Base-by-base conservation (phyloP, 768 basidiomycete species). In the Cystofilobasidium ferigula region DNA sequence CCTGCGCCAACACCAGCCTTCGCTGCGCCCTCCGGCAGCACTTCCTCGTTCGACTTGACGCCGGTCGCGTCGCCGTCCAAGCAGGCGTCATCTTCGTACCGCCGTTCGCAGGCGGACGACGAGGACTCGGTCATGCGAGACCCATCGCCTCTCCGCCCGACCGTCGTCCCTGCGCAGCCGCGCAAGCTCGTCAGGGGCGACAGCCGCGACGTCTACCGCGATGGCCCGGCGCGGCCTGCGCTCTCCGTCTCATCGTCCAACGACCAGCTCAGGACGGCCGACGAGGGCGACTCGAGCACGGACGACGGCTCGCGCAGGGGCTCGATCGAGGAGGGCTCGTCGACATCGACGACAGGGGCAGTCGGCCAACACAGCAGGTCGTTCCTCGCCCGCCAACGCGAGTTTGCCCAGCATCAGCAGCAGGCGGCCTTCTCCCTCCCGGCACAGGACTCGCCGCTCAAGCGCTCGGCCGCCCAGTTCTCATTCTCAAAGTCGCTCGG, bases 401-500 rank as follows among this genome's bases (percentile, higher is more conserved):
- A 40, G 38, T 36, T 48, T 0, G 48, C 60, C 9, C 16, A 32
- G 20, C 22, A 24, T 30, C 38, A 22, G 16, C 35, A 35, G 30
- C 40, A 43, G 32, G 53, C 61, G 36, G 38, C 48, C 51, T 62
- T 35, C 8, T 35, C 35, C 20, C 34, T 38, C 10, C 13, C 51
- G 10, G 32, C 32, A 35, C 51, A 56, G 24, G 57, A 57, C 20
- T 57, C 63, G n/a, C 63, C 57, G 14, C 34, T 58, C 43, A 58
- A 58, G n/a, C 45, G 2, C 14, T 20, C n/a, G 22, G 45, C 4
- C 45, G 62, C 38, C 38, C 63, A 59, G 24, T 42, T 64, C n/a
- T 64, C 63, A 18, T 24, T 36, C 28, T 64, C 63, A 16, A 30
- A 57, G 26, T 36, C 42, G 18, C 54, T 64, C 24, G 63, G 63